Evolutionary conservation across 2,329 filamentous ascomycete species (phyloP), one percentile per base, ranked within the genome.

Genomic region (Curvularia lunata): DNA sequence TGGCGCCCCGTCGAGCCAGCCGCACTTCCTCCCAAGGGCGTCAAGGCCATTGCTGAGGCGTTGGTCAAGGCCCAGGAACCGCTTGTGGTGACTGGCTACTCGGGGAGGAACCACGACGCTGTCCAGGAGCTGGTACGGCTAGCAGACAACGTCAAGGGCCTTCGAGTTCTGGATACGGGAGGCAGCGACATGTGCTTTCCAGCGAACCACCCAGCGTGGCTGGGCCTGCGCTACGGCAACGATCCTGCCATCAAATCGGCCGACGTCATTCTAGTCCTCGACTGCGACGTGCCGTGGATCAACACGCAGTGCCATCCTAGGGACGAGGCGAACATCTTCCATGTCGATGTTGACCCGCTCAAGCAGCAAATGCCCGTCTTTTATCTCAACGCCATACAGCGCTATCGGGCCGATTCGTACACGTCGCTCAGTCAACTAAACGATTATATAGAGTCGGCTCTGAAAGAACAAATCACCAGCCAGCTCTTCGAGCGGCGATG

Each of bases 271-370:
- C 65, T 97, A 1, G 88, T 97, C 2, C 72, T 96, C 23, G 90
- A 97, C 75, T 96, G 92, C 63, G 93, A 97, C 71, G 92, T 97
- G 0, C 93, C 93, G 0, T 97, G 92, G 92, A 92, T 97, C 54
- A 88, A 89, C n/a, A 95, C 91, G 0, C 86, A 87, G 59, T 88
- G 84, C 77, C 82, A 83, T 45, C 88, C 88, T 0, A 81, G 79
- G 3, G 74, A 79, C 1, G 77, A 79, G 6, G 83, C 86, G 2
- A 85, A 82, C 58, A 85, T 90, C 61, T 83, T 85, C 56, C 88
- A 90, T 65, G 79, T 90, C 48, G 88, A 90, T 64, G 80, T 85
- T 34, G 88, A 90, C 61, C 86, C 88, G 1, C 77, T 90, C 21
- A 90, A 90, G 59, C 82, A 85, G 60, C 82, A 85, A 61, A 85